These are phyloP conservation scores for Hansfordia pulvinata DNA, from an alignment of 2,329 filamentous ascomycete genomes.

Conservation along the genomic window DNA sequence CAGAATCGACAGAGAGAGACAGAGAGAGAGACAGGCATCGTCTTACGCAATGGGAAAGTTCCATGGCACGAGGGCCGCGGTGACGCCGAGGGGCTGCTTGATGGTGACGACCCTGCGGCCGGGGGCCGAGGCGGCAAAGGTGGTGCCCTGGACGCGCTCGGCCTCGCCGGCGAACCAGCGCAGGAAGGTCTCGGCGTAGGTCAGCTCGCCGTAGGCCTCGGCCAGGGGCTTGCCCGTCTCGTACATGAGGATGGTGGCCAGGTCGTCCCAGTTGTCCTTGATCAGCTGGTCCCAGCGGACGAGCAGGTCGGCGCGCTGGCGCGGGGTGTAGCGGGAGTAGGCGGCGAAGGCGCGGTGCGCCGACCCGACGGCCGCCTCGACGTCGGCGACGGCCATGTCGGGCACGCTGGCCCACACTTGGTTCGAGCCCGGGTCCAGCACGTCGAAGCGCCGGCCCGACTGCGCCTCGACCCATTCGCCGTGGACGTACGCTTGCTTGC, in stretches of 20 bases:
- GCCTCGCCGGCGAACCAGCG: slow-evolving; percentile 48
- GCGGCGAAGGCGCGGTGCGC: slow-evolving; percentile 46
- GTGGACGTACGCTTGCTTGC: slow-evolving; percentile 35
- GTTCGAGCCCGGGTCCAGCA: slow-evolving; percentile 32
- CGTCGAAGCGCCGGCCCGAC: slow-evolving; percentile 42
- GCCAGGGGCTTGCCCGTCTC: slow-evolving; percentile 25
- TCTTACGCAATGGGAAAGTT: slow-evolving; percentile 32
- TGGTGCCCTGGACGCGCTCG: slow-evolving; percentile 49
- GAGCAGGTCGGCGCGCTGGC: slow-evolving; percentile 46
- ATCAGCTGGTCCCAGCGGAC: slow-evolving; percentile 54
- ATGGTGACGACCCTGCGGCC: slow-evolving; percentile 55
- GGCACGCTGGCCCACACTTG: slow-evolving; percentile 26
- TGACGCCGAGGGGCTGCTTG: slow-evolving; percentile 61
- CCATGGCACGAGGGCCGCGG: slow-evolving; percentile 58
- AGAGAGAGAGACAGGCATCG: slow-evolving; percentile 44
- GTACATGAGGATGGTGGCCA: slow-evolving; percentile 48
- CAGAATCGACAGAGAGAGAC: not conserved
- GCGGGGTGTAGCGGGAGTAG: slow-evolving; percentile 46
- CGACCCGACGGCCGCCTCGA: slow-evolving; percentile 43
- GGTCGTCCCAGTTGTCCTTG: slow-evolving; percentile 44
- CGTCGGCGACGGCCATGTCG: slow-evolving; percentile 39
- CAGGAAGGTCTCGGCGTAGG: slow-evolving; percentile 42
- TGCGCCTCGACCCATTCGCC: slow-evolving; percentile 42
- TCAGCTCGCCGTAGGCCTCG: slow-evolving; percentile 44
- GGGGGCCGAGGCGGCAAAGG: slow-evolving; percentile 44